A percentile compares a stretch with the other conserved stretches of the same genome.
Conservation (phyloP, 768 basidiomycete genomes). For the Collybiopsis confluens region DNA sequence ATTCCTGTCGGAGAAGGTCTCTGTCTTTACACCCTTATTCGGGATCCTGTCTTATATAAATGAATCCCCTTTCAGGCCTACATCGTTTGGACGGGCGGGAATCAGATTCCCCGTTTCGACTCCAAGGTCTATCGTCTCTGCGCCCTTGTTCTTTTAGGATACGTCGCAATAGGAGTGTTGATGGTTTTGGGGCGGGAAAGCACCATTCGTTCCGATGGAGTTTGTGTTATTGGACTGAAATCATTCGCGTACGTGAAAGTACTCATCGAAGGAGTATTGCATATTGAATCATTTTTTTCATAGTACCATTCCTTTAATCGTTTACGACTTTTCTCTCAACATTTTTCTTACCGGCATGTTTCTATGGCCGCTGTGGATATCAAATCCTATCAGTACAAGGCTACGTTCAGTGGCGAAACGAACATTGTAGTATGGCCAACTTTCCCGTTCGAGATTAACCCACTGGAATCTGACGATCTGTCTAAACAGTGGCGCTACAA, state of each 20-base stretch:
- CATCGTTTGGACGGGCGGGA: slow-evolving; percentile 8
- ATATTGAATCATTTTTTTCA: too few relatives aligned
- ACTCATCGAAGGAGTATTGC: not conserved
- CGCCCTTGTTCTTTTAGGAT: slow-evolving; percentile 2
- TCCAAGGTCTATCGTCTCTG: slow-evolving; percentile 3
- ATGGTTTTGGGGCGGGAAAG: slow-evolving; percentile 5
- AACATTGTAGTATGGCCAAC: slow-evolving; percentile 1
- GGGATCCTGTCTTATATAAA: not conserved
- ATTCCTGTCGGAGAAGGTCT: slow-evolving; percentile 7
- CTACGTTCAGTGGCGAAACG: slow-evolving; percentile 1
- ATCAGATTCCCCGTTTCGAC: slow-evolving; percentile 1
- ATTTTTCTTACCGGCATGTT: slow-evolving; percentile 7
- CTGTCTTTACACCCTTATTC: not conserved
- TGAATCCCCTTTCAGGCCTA: not conserved
- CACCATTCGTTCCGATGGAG: slow-evolving; percentile 3
- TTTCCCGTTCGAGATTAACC: not conserved
- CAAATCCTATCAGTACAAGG: slow-evolving; percentile 2
- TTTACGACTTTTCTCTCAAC: slow-evolving; percentile 3
- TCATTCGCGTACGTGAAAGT: not conserved
- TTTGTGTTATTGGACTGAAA: slow-evolving; percentile 6
- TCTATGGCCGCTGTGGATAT: slow-evolving; percentile 6
- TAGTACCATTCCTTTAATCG: slow-evolving; percentile 3
- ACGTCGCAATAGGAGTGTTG: not conserved
- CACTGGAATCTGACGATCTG: too few relatives aligned
- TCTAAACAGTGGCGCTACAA: not conserved